Percentiles rank a stretch among this genome's conserved stretches.
phyloP scores from a whole-genome alignment of 2,329 filamentous ascomycete genomes.

The Graphium sp. region DNA sequence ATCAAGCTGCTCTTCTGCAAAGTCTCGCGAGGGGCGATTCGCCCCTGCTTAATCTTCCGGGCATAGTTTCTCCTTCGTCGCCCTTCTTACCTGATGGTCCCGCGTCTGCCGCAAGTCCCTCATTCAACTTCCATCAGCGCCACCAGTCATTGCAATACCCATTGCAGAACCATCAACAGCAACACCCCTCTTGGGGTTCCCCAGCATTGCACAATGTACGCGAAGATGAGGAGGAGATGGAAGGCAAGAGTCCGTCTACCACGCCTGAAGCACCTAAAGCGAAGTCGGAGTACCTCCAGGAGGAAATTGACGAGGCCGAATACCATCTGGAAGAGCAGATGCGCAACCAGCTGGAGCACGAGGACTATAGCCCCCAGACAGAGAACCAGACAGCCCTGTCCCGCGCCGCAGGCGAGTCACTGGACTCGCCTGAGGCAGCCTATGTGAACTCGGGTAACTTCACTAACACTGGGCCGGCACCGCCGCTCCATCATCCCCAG shows the following conservation, averaged over 20 bases:
- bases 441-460: slow-evolving; percentile 10
- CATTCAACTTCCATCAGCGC: slow-evolving; percentile 31
- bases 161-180: slow-evolving; percentile 36
- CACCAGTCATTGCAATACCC: slow-evolving; percentile 44
- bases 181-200: slow-evolving; percentile 37
- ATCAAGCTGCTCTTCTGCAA: slow-evolving; percentile 38
- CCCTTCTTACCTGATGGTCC: slow-evolving; percentile 27
- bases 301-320: slow-evolving; percentile 71
- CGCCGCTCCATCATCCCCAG: slow-evolving; percentile 52
- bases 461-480: slow-evolving; percentile 32
- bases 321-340: slow-evolving; percentile 72
- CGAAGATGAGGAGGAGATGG: slow-evolving; percentile 53
- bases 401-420: not conserved
- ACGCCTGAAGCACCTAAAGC: slow-evolving; percentile 31
- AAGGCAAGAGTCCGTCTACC: slow-evolving; percentile 32
- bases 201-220: slow-evolving; percentile 53
- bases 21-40: slow-evolving; percentile 40
- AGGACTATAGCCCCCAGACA: slow-evolving; percentile 54
- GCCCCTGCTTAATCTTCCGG: slow-evolving; percentile 40
- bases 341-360: slow-evolving; percentile 61
- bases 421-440: not conserved
- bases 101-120: slow-evolving; percentile 22
- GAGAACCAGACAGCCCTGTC: slow-evolving; percentile 15
- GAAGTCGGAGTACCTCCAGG: slow-evolving; percentile 57
- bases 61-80: slow-evolving; percentile 46